phyloP scores from a whole-genome alignment of 805 yeast species.

The Pichia sporocuriosa region DNA sequence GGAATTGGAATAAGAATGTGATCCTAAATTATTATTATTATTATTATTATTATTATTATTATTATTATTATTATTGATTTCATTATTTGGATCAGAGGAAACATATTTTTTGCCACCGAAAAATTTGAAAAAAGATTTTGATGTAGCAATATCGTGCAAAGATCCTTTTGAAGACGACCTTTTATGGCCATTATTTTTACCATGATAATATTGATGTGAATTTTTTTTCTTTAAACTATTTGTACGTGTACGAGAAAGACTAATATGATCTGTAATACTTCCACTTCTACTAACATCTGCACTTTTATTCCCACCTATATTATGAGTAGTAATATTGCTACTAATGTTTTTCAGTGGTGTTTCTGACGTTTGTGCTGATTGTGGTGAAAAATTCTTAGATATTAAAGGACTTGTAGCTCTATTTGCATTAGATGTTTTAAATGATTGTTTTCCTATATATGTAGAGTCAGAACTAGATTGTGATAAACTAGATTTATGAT shows the following conservation, averaged over 20 bases:
- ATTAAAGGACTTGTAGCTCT: too few relatives aligned
- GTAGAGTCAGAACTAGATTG: too few relatives aligned
- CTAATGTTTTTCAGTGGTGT: not conserved
- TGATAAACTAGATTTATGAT: too few relatives aligned
- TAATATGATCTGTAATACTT: too few relatives aligned
- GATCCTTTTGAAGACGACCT: constrained; percentile 26
- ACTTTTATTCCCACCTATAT: not conserved
- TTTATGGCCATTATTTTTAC: constrained; percentile 24
- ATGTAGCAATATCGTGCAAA: constrained; percentile 24
- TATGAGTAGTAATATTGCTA: not conserved
- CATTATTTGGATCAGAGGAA: not conserved
- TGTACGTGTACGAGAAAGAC: constrained; percentile 7
- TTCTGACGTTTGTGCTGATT: not conserved
- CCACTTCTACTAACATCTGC: constrained; percentile 4
- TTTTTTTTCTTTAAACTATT: not conserved
- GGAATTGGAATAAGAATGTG: constrained; percentile 5
- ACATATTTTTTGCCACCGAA: constrained; percentile 14
- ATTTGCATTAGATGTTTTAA: too few relatives aligned
- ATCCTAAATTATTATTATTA: too few relatives aligned
- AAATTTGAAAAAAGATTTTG: constrained; percentile 27
- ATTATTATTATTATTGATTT: not conserved
- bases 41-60: too few relatives aligned
- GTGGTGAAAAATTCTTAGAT: too few relatives aligned
- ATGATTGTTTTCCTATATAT: too few relatives aligned
- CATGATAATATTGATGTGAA: constrained; percentile 44